These are phyloP conservation scores for Aspergillus ochraceoroseus DNA, from an alignment of 2,329 filamentous ascomycete species.

Conservation along the genomic window DNA sequence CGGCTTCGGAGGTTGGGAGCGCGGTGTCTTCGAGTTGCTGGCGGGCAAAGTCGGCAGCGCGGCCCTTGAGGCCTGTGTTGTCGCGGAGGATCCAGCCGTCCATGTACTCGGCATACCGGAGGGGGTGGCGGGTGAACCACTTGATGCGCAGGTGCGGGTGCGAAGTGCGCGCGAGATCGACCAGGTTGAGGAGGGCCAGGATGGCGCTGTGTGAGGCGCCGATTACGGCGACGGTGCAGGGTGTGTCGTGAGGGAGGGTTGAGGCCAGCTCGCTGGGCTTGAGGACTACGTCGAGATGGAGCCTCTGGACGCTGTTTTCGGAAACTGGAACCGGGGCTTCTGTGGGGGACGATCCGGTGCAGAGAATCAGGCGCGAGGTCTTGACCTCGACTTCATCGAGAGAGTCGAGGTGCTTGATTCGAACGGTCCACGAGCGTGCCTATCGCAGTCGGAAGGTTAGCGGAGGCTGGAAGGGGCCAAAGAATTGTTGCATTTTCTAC, in stretches of 20 bases:
- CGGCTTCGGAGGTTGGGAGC: conserved; percentile 46
- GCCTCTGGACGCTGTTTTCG: conserved; percentile 38
- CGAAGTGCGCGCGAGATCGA: conserved; percentile 48
- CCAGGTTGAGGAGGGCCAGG: conserved; percentile 58
- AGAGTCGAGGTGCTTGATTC: conserved; percentile 28
- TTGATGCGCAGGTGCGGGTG: conserved; percentile 54
- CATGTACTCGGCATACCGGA: conserved; percentile 58
- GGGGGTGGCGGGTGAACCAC: conserved; percentile 59
- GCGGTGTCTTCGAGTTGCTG: conserved; percentile 53
- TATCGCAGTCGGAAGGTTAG: conserved; percentile 9
- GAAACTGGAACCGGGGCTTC: conserved; percentile 43
- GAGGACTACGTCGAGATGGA: conserved; percentile 55
- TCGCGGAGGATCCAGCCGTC: conserved; percentile 62
- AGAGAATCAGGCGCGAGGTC: conserved; percentile 51
- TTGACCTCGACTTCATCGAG: conserved; percentile 31
- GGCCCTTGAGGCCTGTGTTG: conserved; percentile 62
- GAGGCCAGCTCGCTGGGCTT: conserved; percentile 49
- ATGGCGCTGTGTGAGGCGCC: conserved; percentile 62
- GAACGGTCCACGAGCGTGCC: conserved; percentile 33
- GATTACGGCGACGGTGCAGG: conserved; percentile 51
- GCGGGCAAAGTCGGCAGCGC: conserved; percentile 56
- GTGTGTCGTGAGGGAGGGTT: conserved; percentile 35
- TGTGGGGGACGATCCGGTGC: conserved; percentile 54
- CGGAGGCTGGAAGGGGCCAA: too few relatives aligned
- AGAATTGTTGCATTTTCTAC: too few relatives aligned